Evolutionary conservation across 169 alveolate species (phyloP).

Genomic region (Plasmodium vinckei): DNA sequence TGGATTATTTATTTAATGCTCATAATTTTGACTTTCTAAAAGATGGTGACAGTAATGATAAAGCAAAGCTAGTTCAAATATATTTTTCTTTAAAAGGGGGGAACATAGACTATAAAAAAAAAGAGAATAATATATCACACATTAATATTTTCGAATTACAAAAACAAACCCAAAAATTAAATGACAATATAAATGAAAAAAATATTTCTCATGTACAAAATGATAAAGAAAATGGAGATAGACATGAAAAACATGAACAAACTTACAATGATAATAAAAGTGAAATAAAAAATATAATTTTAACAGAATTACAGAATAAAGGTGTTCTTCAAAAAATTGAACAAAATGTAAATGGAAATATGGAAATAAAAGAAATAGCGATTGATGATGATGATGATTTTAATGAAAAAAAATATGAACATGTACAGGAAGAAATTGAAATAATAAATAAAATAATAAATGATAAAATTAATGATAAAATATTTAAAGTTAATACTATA

Average conservation of each 20-base stretch:
- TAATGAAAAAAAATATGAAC: background rate
- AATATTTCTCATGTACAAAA: too few species aligned
- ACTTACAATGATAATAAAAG: background rate
- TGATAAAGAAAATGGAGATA: too few species aligned
- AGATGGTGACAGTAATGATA: conserved; percentile 8
- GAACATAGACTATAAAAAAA: background rate
- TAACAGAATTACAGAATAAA: background rate
- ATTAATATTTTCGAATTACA: too few species aligned
- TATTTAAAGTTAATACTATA: too few species aligned
- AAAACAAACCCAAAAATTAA: too few species aligned
- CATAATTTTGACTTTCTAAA: conserved; percentile 2
- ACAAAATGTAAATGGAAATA: background rate
- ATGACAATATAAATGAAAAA: too few species aligned
- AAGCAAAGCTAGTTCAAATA: conserved; percentile 53
- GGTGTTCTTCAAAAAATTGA: background rate
- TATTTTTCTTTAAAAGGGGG: conserved; percentile 25
- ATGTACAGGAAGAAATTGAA: background rate
- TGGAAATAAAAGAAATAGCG: conserved; percentile 4
- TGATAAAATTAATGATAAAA: too few species aligned
- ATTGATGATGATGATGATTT: background rate
- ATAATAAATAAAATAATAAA: too few species aligned
- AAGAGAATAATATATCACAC: too few species aligned
- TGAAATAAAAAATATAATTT: conserved; percentile 1
- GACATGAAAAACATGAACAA: background rate
- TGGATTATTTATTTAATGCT: conserved; percentile 27